phyloP scores from a whole-genome alignment of 2,329 filamentous ascomycete species.

The Fusarium liriodendri region DNA sequence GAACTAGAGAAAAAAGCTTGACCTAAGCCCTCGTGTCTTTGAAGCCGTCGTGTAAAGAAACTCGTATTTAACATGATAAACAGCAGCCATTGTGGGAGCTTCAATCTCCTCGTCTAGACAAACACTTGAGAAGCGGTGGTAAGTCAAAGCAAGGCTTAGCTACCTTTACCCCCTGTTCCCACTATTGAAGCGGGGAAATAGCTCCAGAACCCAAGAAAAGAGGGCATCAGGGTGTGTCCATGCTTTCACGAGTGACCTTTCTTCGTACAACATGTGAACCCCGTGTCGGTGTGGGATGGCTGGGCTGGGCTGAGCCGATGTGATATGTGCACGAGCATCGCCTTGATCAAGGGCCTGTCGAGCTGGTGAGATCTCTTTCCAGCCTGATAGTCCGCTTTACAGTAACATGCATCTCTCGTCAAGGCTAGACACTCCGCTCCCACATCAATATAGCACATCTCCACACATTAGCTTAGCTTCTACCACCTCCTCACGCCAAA shows the following conservation, averaged over 20 bases:
- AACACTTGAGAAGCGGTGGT: conserved; percentile 1
- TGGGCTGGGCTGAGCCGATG: background rate
- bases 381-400: background rate
- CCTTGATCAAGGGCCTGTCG: too few relatives aligned
- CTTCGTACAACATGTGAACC: background rate
- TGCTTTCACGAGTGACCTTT: background rate
- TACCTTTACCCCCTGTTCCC: conserved; percentile 5
- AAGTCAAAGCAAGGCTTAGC: background rate
- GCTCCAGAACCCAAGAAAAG: background rate
- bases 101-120: background rate
- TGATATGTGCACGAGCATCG: background rate
- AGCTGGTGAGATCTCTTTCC: background rate
- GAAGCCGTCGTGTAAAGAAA: background rate
- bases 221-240: conserved; percentile 2
- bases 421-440: background rate
- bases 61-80: background rate
- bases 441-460: background rate
- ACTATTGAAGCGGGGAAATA: conserved; percentile 2
- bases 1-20: conserved; percentile 23
- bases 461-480: background rate
- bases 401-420: background rate
- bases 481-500: background rate
- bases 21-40: background rate
- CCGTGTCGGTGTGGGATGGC: conserved; percentile 1
- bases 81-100: background rate